Evolutionary conservation across 192 early-diverging fungal genomes (phyloP).

Genomic region (Oehlia diaphana): DNA sequence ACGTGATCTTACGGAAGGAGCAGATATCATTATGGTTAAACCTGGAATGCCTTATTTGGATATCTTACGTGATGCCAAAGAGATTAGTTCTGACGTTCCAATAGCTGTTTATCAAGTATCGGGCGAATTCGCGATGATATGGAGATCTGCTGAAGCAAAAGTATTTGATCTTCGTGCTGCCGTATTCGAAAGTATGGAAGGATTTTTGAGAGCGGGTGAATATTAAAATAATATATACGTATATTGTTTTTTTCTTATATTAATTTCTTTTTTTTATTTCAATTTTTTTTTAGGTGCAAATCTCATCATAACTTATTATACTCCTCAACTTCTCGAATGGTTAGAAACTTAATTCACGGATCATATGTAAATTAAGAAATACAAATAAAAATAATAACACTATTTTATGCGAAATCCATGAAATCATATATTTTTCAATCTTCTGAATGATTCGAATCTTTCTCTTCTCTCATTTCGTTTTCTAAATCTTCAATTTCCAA

Average conservation of each 20-base stretch:
- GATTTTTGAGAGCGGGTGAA: slow-evolving; percentile 78
- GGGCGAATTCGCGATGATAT: slow-evolving; percentile 83
- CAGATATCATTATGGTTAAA: slow-evolving; percentile 98
- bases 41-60: slow-evolving; percentile 95
- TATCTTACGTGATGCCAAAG: slow-evolving; percentile 84
- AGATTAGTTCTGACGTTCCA: slow-evolving; percentile 80
- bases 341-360: slow-evolving; percentile 48
- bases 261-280: not conserved
- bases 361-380: not conserved
- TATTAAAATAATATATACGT: not conserved
- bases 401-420: too few relatives aligned
- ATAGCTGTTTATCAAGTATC: slow-evolving; percentile 97
- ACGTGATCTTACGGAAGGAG: slow-evolving; percentile 90
- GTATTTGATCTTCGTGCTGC: slow-evolving; percentile 81
- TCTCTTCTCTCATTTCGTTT: slow-evolving; percentile 2
- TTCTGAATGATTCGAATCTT: not conserved
- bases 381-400: too few relatives aligned
- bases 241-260: not conserved
- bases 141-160: slow-evolving; percentile 78
- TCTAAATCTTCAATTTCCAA: slow-evolving; percentile 40
- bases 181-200: slow-evolving; percentile 85
- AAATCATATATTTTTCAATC: too few relatives aligned
- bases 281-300: slow-evolving; percentile 53
- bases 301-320: slow-evolving; percentile 95
- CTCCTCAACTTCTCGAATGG: slow-evolving; percentile 92